Evolutionary conservation across 2,329 filamentous ascomycete species (phyloP).

Genomic region (Ramichloridium luteum): DNA sequence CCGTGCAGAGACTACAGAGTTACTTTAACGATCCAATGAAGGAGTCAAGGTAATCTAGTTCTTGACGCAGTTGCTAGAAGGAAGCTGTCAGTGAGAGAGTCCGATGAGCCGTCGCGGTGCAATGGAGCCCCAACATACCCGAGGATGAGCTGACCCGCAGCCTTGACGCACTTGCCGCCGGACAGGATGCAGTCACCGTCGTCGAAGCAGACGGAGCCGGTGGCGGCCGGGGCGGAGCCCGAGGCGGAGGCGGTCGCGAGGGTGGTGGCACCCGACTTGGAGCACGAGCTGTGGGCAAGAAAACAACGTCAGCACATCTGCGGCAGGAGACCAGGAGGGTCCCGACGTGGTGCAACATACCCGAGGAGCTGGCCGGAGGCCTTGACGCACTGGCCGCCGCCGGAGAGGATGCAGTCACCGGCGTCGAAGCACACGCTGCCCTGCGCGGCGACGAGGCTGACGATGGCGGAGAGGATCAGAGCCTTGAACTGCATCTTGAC

Average conservation of each 20-base stretch:
- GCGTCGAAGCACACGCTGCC: conserved; percentile 3
- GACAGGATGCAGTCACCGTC: conserved; percentile 6
- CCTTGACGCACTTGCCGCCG: conserved; percentile 3
- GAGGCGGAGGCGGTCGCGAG: neutral
- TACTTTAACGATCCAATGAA: too few relatives aligned
- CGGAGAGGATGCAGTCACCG: conserved; percentile 4
- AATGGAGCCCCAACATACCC: too few relatives aligned
- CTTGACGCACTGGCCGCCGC: conserved; percentile 4
- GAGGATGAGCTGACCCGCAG: too few relatives aligned
- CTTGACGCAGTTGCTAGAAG: too few relatives aligned
- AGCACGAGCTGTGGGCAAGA: neutral
- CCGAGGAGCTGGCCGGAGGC: conserved; percentile 1
- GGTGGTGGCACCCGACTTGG: too few relatives aligned
- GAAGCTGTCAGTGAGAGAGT: too few relatives aligned
- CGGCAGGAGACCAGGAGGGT: neutral
- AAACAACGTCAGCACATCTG: neutral
- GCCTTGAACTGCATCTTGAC: conserved; percentile 2
- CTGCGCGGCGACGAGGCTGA: conserved; percentile 3
- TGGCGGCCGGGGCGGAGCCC: conserved; percentile 3
- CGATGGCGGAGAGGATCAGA: conserved; percentile 1
- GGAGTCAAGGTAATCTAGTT: too few relatives aligned
- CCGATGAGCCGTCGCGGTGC: too few relatives aligned
- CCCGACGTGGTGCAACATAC: neutral
- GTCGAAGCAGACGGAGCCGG: conserved; percentile 4
- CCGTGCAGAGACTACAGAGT: too few relatives aligned